Conservation (phyloP, 805 yeast genomes). For the Wickerhamiella occidentalis region DNA sequence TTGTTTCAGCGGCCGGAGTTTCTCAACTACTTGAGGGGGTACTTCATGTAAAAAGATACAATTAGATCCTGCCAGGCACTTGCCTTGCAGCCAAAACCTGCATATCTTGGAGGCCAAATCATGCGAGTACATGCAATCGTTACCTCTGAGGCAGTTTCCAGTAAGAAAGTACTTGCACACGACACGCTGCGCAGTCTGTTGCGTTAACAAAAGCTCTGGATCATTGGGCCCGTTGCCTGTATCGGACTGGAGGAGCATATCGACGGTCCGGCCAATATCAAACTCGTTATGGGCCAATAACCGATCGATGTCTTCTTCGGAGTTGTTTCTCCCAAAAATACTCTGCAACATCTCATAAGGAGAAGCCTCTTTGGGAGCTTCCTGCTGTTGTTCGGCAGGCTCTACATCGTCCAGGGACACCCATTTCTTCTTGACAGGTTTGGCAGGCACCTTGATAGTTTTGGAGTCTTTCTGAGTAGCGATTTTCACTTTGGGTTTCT, state of each 20-base stretch:
- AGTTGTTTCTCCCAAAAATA: conserved; percentile 27
- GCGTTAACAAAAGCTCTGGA: conserved; percentile 14
- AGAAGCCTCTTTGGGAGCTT: conserved; percentile 14
- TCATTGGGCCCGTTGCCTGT: conserved; percentile 6
- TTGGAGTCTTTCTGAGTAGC: conserved; percentile 14
- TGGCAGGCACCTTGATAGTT: conserved; percentile 13
- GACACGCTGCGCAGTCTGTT: conserved; percentile 23
- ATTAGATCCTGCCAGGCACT: conserved; percentile 33
- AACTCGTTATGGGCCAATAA: conserved; percentile 31
- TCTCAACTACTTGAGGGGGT: conserved; percentile 23
- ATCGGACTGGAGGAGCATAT: conserved; percentile 14
- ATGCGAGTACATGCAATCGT: conserved; percentile 38
- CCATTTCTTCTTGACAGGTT: conserved; percentile 12
- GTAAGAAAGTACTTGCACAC: conserved; percentile 34
- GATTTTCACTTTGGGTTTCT: conserved; percentile 17
- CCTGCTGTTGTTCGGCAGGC: neutral
- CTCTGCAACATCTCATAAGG: conserved; percentile 32
- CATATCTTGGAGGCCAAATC: conserved; percentile 34
- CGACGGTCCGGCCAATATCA: conserved; percentile 26
- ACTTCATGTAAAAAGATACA: conserved; percentile 34
- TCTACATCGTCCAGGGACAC: conserved; percentile 10
- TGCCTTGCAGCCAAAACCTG: conserved; percentile 37
- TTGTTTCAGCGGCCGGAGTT: conserved; percentile 2
- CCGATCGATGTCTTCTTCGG: conserved; percentile 29
- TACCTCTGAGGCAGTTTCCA: conserved; percentile 33